Percentiles rank a stretch among this genome's conserved stretches.
These are phyloP conservation scores for Cystobasidium ongulense DNA, from an alignment of 768 basidiomycete species.

Conservation along the genomic window DNA sequence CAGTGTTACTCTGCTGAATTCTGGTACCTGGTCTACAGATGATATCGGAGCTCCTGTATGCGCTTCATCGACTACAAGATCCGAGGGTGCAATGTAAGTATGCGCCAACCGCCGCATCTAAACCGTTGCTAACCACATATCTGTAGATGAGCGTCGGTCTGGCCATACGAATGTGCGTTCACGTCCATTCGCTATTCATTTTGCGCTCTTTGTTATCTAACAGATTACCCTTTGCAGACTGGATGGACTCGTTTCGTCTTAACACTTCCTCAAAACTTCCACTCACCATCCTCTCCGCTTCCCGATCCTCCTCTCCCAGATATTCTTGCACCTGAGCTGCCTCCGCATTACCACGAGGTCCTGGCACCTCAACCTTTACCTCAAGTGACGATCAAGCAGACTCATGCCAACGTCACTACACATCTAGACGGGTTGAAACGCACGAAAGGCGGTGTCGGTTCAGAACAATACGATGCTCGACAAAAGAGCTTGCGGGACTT, in stretches of 20 bases:
- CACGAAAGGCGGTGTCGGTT: slow-evolving; percentile 27
- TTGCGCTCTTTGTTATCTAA: too few relatives aligned
- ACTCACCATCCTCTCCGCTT: background rate
- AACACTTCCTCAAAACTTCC: slow-evolving; percentile 3
- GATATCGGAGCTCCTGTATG: slow-evolving; percentile 29
- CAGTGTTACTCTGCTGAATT: background rate
- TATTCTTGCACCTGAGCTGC: background rate
- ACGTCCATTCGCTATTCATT: background rate
- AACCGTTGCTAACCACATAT: background rate
- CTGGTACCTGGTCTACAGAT: background rate
- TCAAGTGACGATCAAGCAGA: background rate
- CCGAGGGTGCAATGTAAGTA: slow-evolving; percentile 4
- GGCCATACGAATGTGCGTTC: slow-evolving; percentile 27
- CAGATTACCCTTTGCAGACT: background rate
- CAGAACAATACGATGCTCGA: slow-evolving; percentile 16
- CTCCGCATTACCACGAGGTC: background rate
- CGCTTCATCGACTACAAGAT: slow-evolving; percentile 20
- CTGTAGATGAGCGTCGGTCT: background rate
- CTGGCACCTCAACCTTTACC: background rate
- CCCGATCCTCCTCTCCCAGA: background rate
- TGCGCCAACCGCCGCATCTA: background rate
- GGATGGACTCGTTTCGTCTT: slow-evolving; percentile 20
- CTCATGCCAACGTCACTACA: slow-evolving; percentile 3
- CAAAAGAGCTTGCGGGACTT: slow-evolving; percentile 30
- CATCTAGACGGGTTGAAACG: slow-evolving; percentile 28